phyloP scores from a whole-genome alignment of 306 rosid species.

The Spatholobus suberectus region DNA sequence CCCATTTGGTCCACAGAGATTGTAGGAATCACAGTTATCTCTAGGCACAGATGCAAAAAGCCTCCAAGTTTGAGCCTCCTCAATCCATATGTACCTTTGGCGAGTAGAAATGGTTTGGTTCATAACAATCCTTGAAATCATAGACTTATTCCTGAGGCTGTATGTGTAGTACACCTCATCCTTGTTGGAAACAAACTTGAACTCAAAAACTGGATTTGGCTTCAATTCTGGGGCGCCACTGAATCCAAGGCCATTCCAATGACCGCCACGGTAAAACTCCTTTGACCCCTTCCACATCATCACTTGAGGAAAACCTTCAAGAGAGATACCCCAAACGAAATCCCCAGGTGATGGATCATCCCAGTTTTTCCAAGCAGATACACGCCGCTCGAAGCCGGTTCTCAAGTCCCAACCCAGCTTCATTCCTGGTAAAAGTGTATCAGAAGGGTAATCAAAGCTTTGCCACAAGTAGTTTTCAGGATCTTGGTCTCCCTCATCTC shows the following conservation, averaged over 20 bases:
- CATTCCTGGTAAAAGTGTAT: constrained; percentile 65
- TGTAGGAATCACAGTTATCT: constrained; percentile 58
- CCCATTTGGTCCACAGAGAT: constrained; percentile 56
- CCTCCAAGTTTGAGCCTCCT: constrained; percentile 52
- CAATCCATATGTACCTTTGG: constrained; percentile 50
- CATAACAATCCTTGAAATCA: constrained; percentile 55
- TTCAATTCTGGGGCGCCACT: constrained; percentile 48
- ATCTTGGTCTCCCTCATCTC: constrained; percentile 42
- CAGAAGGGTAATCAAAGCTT: constrained; percentile 70
- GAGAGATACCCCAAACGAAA: constrained; percentile 44
- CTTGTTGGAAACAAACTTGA: constrained; percentile 42
- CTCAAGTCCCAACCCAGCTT: constrained; percentile 63
- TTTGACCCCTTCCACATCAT: constrained; percentile 45
- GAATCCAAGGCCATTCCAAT: constrained; percentile 56
- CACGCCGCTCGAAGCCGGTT: constrained; percentile 42
- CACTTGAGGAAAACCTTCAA: constrained; percentile 44
- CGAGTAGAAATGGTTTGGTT: constrained; percentile 42
- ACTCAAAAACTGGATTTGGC: constrained; percentile 45
- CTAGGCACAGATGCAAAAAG: constrained; percentile 50
- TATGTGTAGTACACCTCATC: constrained; percentile 55
- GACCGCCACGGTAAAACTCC: constrained; percentile 47
- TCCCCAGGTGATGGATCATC: constrained; percentile 63
- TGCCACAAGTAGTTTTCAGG: constrained; percentile 55
- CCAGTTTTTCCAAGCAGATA: constrained; percentile 53
- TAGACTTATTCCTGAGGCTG: constrained; percentile 43